A percentile compares a stretch with the other conserved stretches of the same genome.
phyloP scores from a whole-genome alignment of 192 early-diverging fungal species.

The Backusella australiensis region DNA sequence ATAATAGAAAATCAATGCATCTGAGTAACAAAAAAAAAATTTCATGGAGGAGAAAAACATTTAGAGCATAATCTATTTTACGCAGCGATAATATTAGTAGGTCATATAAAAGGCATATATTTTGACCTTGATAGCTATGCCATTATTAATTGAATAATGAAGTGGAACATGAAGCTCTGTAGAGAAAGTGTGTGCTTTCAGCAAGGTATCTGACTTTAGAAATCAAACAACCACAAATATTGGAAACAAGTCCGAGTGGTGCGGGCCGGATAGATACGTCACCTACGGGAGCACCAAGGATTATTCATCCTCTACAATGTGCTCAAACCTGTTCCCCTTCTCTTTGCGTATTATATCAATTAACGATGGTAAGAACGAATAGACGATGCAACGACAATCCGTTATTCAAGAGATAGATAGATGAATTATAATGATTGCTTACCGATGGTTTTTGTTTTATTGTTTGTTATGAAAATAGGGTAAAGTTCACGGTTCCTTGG shows the following conservation, averaged over 20 bases:
- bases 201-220: not conserved
- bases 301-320: conserved; percentile 1
- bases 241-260: not conserved
- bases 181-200: too few species aligned
- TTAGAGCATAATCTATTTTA: not conserved
- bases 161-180: too few species aligned
- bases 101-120: too few species aligned
- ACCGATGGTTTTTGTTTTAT: not conserved
- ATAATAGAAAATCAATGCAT: not conserved
- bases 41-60: not conserved
- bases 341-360: conserved; percentile 7
- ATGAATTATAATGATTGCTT: not conserved
- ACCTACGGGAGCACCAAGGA: not conserved
- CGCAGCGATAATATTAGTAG: not conserved
- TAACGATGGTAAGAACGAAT: conserved; percentile 3
- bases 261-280: not conserved
- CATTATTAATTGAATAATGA: too few species aligned
- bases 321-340: conserved; percentile 7
- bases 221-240: not conserved
- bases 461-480: conserved; percentile 57
- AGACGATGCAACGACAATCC: not conserved
- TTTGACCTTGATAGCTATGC: too few species aligned
- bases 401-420: not conserved
- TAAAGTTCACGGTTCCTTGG: conserved; percentile 99
- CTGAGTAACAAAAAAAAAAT: not conserved